Base-by-base conservation (phyloP, 2,329 filamentous ascomycete genomes). In the Colletotrichum sp. region DNA sequence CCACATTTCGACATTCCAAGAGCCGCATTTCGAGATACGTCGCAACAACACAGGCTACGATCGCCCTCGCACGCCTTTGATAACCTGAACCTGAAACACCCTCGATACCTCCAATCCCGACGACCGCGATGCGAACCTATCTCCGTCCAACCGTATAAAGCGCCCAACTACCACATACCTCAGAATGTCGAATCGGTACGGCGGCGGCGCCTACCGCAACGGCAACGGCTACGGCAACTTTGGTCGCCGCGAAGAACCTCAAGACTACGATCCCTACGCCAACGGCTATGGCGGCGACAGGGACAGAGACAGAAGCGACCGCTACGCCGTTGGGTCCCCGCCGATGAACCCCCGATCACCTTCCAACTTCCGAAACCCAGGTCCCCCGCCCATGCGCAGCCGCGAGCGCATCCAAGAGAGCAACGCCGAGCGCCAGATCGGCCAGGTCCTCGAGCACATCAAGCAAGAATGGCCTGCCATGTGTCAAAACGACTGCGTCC, bases 381-480 rank as follows among this genome's bases (percentile, higher is more conserved):
- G 81, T 59, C 81, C 81, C 64, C 80, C 80, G 48, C 80, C 77
- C 67, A 78, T 83, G 65, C 78, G 80, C 44, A 26, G 34, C 28
- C 66, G 75, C 22, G 72, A 79, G 57, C 82, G 82, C 79, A 82
- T 84, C 78, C 85, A 81, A 76, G 86, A 85, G 79, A 87, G 89
- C 59, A 90, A 85, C 78, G 89, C 90, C 70, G 90, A 91, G 83
- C 85, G 88, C 65, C 89, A 92, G 82, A 92, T 92, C 75, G 85
- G 86, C 66, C 88, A 92, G 80, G 91, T 98, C 3, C 89, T 99
- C 65, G 93, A 95, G 79, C 93, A 95, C 79, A 98, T 99, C 81
- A 93, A 96, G 82, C 88, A 91, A 73, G 95, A 98, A 82, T 99
- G 97, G 96, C 94, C 95, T 59, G 94, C 96, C 79, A 97, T 99